Conservation (phyloP, 2,329 filamentous ascomycete species). For the Hortaea sp. region DNA sequence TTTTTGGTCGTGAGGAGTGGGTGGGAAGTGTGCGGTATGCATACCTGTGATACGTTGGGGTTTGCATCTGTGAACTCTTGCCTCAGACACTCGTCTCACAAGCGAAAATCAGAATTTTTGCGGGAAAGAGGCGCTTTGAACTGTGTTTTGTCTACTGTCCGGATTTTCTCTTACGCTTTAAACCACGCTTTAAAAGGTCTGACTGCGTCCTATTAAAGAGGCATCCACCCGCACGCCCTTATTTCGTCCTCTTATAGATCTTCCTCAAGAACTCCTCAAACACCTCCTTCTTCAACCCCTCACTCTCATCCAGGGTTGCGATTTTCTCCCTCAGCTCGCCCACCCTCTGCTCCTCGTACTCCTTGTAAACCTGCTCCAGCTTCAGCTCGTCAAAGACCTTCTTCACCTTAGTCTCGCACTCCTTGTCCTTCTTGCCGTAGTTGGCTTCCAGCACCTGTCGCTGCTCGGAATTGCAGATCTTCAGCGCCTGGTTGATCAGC, state of each 20-base stretch:
- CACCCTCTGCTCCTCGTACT: constrained; percentile 83
- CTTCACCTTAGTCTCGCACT: constrained; percentile 78
- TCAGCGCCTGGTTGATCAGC: constrained; percentile 90
- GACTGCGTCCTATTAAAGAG: no score
- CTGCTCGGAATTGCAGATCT: constrained; percentile 72
- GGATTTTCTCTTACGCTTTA: no score
- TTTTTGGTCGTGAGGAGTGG: no score
- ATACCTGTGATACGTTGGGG: no score
- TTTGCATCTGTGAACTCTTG: no score
- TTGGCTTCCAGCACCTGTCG: constrained; percentile 78
- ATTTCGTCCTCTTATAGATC: constrained; percentile 98
- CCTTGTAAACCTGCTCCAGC: constrained; percentile 71
- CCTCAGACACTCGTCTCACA: no score
- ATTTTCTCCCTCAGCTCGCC: constrained; percentile 69
- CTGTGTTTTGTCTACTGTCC: no score
- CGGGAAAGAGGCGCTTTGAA: no score
- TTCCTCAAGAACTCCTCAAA: constrained; percentile 87
- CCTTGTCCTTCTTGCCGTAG: constrained; percentile 85
- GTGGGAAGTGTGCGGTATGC: no score
- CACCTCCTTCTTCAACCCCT: constrained; percentile 80
- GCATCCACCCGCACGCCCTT: constrained; percentile 25
- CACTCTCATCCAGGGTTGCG: constrained; percentile 67
- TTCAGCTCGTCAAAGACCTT: constrained; percentile 76
- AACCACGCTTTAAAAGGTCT: no score
- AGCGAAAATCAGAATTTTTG: no score